phyloP scores from a whole-genome alignment of 1,284 basidiomycete genomes.

The Rhodotorula sp. region DNA sequence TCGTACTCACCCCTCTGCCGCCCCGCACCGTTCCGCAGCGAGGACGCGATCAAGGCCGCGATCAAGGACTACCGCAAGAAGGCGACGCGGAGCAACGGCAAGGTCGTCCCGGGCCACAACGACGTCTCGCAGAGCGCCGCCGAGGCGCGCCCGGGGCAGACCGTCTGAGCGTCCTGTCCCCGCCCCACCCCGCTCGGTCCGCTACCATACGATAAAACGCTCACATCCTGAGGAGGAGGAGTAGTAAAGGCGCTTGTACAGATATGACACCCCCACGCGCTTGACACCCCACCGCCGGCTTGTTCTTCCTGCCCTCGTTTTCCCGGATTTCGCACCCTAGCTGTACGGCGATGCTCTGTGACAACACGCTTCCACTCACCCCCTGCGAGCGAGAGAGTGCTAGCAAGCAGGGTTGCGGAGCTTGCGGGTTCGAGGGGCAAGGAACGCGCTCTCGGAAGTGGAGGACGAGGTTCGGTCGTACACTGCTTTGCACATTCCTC shows the following conservation, averaged over 20 bases:
- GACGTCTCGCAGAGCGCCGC: conserved; percentile 74
- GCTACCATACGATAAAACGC: no score
- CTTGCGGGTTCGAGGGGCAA: no score
- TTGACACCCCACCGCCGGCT: background rate
- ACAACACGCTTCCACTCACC: background rate
- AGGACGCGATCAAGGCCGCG: conserved; percentile 81
- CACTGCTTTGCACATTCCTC: background rate
- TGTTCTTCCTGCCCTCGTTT: background rate
- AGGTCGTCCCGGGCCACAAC: conserved; percentile 61
- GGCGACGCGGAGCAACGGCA: conserved; percentile 47
- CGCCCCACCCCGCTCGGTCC: no score
- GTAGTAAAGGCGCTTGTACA: background rate
- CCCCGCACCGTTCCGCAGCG: conserved; percentile 49
- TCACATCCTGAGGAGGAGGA: no score
- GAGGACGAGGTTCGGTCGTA: background rate
- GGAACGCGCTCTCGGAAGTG: background rate
- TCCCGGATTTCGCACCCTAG: background rate
- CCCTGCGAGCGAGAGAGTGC: no score
- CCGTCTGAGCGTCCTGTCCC: background rate
- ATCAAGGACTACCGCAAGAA: conserved; percentile 68
- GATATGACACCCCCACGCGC: background rate
- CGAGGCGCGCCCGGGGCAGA: conserved; percentile 60
- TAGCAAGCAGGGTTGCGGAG: no score
- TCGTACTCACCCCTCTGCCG: conserved; percentile 59
- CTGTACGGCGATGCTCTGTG: conserved; percentile 1